These are phyloP conservation scores for Biancaea sappan DNA, from an alignment of 306 rosid species.

Conservation along the genomic window DNA sequence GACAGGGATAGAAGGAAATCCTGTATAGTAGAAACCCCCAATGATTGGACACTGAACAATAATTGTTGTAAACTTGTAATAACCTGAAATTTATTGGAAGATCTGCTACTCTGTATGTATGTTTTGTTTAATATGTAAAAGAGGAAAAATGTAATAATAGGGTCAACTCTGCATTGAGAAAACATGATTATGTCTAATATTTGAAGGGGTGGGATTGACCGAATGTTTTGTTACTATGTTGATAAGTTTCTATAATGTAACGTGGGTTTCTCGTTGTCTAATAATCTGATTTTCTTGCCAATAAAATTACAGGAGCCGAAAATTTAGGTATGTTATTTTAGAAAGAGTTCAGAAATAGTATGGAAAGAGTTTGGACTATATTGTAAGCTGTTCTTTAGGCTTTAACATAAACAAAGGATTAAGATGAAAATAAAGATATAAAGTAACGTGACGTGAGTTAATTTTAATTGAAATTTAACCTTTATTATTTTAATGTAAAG, in stretches of 20 bases:
- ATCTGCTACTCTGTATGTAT: constrained; percentile 31
- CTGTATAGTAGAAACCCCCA: background rate
- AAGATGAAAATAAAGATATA: too few species aligned
- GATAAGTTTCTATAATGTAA: too few species aligned
- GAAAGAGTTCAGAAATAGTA: too few species aligned
- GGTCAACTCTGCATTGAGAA: constrained; percentile 34
- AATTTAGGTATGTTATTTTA: background rate
- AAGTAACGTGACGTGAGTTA: too few species aligned
- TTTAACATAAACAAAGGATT: too few species aligned
- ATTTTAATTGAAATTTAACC: too few species aligned
- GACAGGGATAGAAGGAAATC: constrained; percentile 38
- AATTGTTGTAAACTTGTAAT: constrained; percentile 49
- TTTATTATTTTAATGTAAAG: too few species aligned
- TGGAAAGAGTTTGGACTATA: too few species aligned
- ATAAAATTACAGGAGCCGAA: background rate
- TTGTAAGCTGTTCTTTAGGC: too few species aligned
- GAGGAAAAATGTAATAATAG: constrained; percentile 30
- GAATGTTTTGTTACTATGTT: background rate
- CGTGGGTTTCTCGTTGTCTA: background rate
- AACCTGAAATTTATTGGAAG: constrained; percentile 46
- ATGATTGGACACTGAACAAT: constrained; percentile 31
- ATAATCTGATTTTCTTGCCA: background rate
- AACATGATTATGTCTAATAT: constrained; percentile 31
- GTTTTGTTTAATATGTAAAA: constrained; percentile 31
- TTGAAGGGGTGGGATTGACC: background rate